A percentile compares a stretch with the other conserved stretches of the same genome.
phyloP scores from a whole-genome alignment of 345 rosid species.

The Isatis tinctoria region DNA sequence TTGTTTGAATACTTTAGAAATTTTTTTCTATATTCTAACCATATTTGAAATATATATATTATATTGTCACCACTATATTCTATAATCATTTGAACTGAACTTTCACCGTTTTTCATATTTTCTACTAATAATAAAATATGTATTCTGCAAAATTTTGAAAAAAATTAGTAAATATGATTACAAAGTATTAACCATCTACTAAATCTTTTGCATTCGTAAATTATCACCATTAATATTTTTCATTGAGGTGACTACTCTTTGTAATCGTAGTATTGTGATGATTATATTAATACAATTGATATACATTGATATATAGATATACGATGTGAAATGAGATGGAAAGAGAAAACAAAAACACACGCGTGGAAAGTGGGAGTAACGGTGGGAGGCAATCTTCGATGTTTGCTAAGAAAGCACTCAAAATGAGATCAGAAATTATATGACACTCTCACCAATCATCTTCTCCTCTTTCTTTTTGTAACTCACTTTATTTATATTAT shows the following conservation, averaged over 20 bases:
- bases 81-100: too few species aligned
- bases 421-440: constrained; percentile 21
- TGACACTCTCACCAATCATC: constrained; percentile 31
- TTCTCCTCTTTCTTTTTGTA: background rate
- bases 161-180: too few species aligned
- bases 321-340: constrained; percentile 11
- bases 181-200: too few species aligned
- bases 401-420: constrained; percentile 35
- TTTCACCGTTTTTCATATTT: too few species aligned
- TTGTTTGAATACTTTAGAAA: too few species aligned
- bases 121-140: too few species aligned
- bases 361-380: constrained; percentile 36
- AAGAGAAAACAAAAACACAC: constrained; percentile 18
- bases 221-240: background rate
- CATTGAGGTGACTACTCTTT: background rate
- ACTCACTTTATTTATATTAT: constrained; percentile 27
- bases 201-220: background rate
- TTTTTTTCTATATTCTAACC: too few species aligned
- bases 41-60: too few species aligned
- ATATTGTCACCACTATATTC: too few species aligned
- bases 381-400: constrained; percentile 36
- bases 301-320: background rate
- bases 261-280: background rate
- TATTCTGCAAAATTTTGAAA: too few species aligned
- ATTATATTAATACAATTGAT: background rate